Base-by-base conservation (phyloP, 441 rosid species). In the Erodium texanum region DNA sequence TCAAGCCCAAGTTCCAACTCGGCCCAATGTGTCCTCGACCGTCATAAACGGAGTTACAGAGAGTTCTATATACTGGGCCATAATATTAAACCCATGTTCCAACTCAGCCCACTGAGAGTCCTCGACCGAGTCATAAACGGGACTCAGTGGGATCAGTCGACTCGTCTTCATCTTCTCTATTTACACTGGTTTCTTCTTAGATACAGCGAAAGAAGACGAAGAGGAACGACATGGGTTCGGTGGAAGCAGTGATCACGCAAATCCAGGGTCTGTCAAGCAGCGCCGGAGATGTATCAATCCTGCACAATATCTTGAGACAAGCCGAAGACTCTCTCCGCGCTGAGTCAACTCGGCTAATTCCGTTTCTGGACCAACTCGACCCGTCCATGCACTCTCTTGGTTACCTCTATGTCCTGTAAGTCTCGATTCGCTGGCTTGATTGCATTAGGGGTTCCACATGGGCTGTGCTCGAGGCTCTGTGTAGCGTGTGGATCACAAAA, bases 361-460 rank as follows among this genome's bases (percentile, higher is more conserved):
- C 93, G 68, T 80, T 73, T 74, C 96, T 94, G 70, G 87, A 86
- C 50, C 89, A 87, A 74, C 97, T 94, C 65, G 98, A 94, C 74
- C 93, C 97, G 6, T 66, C 86, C 65, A 72, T 71, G 54, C 98
- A 94, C 74, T 92, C 99, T 70, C 94, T 94, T 64, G 98, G 99
- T 67, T 94, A 88, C 80, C 87, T 93, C 67, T 91, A 76, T 80
- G 20, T 93, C 75, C 83, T 93, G 99, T 93, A 79, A 75, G 81
- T 80, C 58, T n/a, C 77, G 2, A 11, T 56, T 56, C 24, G 10
- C 62, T 19, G 12, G 5, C 62, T 19, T 56, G 3, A 56, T 22
- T 4, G 0, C 14, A 56, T 56, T 56, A 19, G 62, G 62, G 24
- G 19, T 56, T 56, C 24, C 11, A 7, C 23, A 19, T 56, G 24